Evolutionary conservation across 441 rosid genomes (phyloP), one percentile per base, ranked within the genome.

Genomic region (Euphorbia corollata): DNA sequence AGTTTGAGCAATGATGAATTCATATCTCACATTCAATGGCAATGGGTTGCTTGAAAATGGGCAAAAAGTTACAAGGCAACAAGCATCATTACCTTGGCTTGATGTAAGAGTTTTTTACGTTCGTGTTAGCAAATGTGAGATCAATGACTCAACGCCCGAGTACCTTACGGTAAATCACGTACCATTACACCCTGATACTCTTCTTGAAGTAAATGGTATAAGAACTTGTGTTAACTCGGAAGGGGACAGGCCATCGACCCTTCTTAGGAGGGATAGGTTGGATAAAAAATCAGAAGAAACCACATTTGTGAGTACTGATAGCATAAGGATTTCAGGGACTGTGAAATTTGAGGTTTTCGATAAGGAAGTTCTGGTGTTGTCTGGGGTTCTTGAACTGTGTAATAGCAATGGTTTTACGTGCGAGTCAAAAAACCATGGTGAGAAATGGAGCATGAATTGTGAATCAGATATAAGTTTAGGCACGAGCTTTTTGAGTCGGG

Each of bases 31-130:
- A 72, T 80, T 76, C 15, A 77, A 80, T 71, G 81, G 80, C 24
- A 73, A 66, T 56, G 83, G 83, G 34, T 27, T 47, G 0, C 67
- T 20, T 16, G 73, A 73, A 45, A 76, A 79, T 63, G 83, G 80
- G 24, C 80, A 78, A 50, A 57, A 53, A 65, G 67, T 73, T 51
- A 61, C 80, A 62, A 75, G 83, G 75, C 80, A 82, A 30, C 77
- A 65, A 61, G 64, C 75, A 51, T 71, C 86, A 10, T 78, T 72
- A 10, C 74, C 86, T 1, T 86, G 92, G 89, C 81, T 91, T 67
- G 93, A 89, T 82, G 58, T 89, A 72, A 86, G 85, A 77, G 90
- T 91, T 47, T 85, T 91, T 64, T 89, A 89, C 59, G 87, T 87
- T 36, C 83, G 92, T 74, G 74, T 87, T 64, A 86, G 90, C 74